These are phyloP conservation scores for Thalassiosira profunda DNA, from an alignment of 108 stramenopile genomes.

Conservation along the genomic window DNA sequence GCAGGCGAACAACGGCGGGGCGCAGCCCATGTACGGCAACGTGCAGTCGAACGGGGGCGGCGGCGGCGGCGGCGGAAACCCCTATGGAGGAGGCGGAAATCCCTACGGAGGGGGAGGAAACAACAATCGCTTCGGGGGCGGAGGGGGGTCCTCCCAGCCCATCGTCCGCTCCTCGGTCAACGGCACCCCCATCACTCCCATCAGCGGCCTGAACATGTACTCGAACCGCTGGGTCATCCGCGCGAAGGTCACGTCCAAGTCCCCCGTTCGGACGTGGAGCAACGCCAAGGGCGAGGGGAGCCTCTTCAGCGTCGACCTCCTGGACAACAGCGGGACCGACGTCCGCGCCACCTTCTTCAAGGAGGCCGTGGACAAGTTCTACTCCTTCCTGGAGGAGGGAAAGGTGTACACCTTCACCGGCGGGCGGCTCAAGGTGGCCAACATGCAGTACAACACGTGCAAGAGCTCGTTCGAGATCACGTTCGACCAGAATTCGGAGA, in stretches of 20 bases:
- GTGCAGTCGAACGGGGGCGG: slow-evolving; percentile 11
- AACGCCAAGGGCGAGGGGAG: slow-evolving; percentile 95
- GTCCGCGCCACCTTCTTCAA: slow-evolving; percentile 97
- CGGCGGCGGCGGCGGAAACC: slow-evolving; percentile 23
- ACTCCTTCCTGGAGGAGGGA: slow-evolving; percentile 83
- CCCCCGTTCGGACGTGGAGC: slow-evolving; percentile 90
- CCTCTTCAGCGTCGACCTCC: slow-evolving; percentile 88
- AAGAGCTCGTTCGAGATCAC: slow-evolving; percentile 94
- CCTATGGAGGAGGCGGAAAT: slow-evolving; percentile 19
- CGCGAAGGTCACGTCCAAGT: slow-evolving; percentile 90
- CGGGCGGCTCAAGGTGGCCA: slow-evolving; percentile 94
- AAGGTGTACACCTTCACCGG: slow-evolving; percentile 93
- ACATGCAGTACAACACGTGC: slow-evolving; percentile 94
- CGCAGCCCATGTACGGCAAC: slow-evolving; percentile 51
- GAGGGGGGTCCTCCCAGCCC: slow-evolving; percentile 44
- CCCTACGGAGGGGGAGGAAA: slow-evolving; percentile 15
- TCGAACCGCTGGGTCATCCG: slow-evolving; percentile 93
- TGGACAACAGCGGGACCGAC: slow-evolving; percentile 90
- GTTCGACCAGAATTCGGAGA: slow-evolving; percentile 92
- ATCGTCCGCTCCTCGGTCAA: slow-evolving; percentile 59
- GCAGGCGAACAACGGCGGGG: slow-evolving; percentile 4
- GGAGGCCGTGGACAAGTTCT: slow-evolving; percentile 94
- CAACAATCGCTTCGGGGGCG: slow-evolving; percentile 17
- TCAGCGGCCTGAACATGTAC: slow-evolving; percentile 95
- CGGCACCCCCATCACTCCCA: slow-evolving; percentile 79